Evolutionary conservation across 768 basidiomycete species (phyloP), one percentile per base, ranked within the genome.

Genomic region (Naganishia onofrii): DNA sequence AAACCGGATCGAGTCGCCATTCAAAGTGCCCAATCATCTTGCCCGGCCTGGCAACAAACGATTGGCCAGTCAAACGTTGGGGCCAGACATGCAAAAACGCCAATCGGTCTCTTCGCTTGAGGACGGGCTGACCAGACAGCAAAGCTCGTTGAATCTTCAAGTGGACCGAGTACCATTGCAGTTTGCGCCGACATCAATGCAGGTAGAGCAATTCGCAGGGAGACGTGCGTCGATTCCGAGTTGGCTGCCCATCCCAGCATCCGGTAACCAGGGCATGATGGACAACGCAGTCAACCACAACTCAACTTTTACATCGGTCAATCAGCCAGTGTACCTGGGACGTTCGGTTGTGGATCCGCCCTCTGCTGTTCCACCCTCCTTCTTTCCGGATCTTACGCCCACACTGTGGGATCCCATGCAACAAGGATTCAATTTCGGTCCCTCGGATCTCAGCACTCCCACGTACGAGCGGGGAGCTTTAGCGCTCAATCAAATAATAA

Each of bases 11-110:
- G 2, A 51, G 29, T 38, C 44, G 42, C 52, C 52, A 9, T 56
- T 34, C 53, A 46, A 44, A 19, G 29, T 44, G 60, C 42, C 60
- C 15, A 46, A 44, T 19, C 60, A 63, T 28, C 42, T 67, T 26
- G 76, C 75, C 19, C 70, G 79, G 65, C 79, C 79, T 21, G 78
- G 78, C 1, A 79, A 79, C 66, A 80, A 80, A 68, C 71, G 79
- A 34, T 48, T 80, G 21, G 74, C 79, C 13, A 72, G 70, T 60
- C 78, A 78, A 66, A 79, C 78, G 4, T 70, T 80, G 5, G 72
- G 72, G 0, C 74, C 76, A 2, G 75, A 75, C 21, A 29, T 65
- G 42, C 32, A 72, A 69, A 74, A 74, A 51, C 70, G 69, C 29
- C 64, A 66, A 44, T 54, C 70, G 17, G 34, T 63, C 28, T 58